phyloP scores from a whole-genome alignment of 768 basidiomycete genomes.

The Fomitopsis pulvina region DNA sequence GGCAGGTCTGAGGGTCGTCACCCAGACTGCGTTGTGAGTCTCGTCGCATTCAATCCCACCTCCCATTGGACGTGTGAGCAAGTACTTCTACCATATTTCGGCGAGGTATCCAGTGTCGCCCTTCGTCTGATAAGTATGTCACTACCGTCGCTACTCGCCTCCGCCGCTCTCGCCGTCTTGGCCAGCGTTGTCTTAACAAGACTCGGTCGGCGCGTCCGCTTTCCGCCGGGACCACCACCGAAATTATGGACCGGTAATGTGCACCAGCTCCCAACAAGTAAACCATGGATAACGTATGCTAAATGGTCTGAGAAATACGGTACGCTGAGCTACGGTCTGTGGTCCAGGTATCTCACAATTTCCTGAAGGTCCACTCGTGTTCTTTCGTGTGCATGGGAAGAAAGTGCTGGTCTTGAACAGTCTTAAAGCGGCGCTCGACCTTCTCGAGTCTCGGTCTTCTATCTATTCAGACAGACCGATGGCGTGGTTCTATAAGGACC shows the following conservation, averaged over 20 bases:
- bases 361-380: slow-evolving; percentile 23
- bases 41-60: too few relatives aligned
- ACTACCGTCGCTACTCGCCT: too few relatives aligned
- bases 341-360: background rate
- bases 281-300: background rate
- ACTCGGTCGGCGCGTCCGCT: background rate
- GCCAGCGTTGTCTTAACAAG: too few relatives aligned
- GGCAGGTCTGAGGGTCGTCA: too few relatives aligned
- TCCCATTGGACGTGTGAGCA: too few relatives aligned
- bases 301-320: background rate
- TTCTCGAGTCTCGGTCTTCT: slow-evolving; percentile 21
- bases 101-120: too few relatives aligned
- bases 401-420: slow-evolving; percentile 24
- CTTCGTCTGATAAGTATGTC: too few relatives aligned
- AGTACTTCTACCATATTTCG: too few relatives aligned
- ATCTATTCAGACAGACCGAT: slow-evolving; percentile 28
- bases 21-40: too few relatives aligned
- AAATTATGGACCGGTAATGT: background rate
- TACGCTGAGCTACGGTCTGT: background rate
- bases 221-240: background rate
- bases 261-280: background rate
- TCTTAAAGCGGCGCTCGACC: slow-evolving; percentile 19
- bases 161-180: background rate
- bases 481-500: slow-evolving; percentile 29
- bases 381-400: slow-evolving; percentile 21